Evolutionary conservation across 768 basidiomycete species (phyloP), one percentile per base, ranked within the genome.

Genomic region (Phanerochaete carnosa): DNA sequence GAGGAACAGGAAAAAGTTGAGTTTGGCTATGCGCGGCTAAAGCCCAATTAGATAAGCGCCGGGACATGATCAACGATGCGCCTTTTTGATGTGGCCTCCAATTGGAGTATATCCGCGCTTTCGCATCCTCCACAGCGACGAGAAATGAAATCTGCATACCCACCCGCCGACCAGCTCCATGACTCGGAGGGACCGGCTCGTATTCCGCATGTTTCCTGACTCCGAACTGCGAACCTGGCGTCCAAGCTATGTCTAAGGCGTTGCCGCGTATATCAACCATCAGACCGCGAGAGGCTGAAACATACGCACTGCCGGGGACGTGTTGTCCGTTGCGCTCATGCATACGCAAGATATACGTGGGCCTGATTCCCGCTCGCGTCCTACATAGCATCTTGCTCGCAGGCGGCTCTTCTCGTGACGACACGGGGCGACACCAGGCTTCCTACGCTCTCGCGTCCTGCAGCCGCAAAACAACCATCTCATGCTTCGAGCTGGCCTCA

Each of bases 401-500:
- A 43, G 8, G 19, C 39, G 11, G 39, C 39, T 19, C 39, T 43
- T 7, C 39, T 7, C 39, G 39, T 9, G 16, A 19, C 39, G 39
- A 19, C n/a, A n/a, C n/a, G 11, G 47, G 22, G 26, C 47, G 47
- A n/a, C n/a, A n/a, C n/a, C n/a, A 35, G 37, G 54, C 33, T 55
- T 2, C 35, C 22, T 26, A 3, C 51, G 25, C 23, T 19, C 57
- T 57, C 39, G 11, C n/a, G 12, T 45, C 39, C 29, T 56, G 39
- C 8, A 19, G 39, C 19, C 19, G n/a, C n/a, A n/a, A n/a, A n/a
- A n/a, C 11, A 43, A 9, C 39, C 60, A 22, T 47, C 51, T 60
- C 56, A 32, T 49, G 28, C 35, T 13, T 25, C 58, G 61, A 58
- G 61, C 61, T 53, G 61, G 61, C 30, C 61, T 62, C 61, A 58